Base-by-base conservation (phyloP, 495 filamentous ascomycete genomes). In the Penicillium samsonianum region DNA sequence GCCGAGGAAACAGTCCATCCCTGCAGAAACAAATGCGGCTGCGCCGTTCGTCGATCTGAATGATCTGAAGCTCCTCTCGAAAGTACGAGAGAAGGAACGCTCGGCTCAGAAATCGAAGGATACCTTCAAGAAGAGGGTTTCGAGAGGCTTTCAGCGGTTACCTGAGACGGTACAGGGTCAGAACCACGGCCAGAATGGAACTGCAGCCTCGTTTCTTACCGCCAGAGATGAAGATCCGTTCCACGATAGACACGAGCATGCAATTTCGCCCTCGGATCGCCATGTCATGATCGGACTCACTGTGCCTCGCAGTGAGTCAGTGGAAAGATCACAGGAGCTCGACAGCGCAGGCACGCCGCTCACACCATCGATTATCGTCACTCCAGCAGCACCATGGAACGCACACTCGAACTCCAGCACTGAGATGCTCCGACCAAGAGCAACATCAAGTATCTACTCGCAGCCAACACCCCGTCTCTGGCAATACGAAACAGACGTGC, bases 261-360 rank as follows among this genome's bases (percentile, higher is more conserved):
- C 87, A 38, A 72, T 96, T 3, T 93, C 90, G 5, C 91, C 91
- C 0, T 85, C 79, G 5, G 87, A 90, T 62, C 74, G 88, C 25
- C 82, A 88, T 14, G 91, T 96, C 41, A 78, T 90, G 61, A 95
- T 96, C 56, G 91, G 90, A 1, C 81, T 95, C 8, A 81, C 80
- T 4, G 81, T 94, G 30, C 87, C 89, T 11, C 79, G 79, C 7
- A 78, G 82, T 30, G 80, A 84, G 20, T 66, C 87, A 4, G 70
- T 78, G 2, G 73, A 77, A 23, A 54, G 58, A 25, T 31, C 56
- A 65, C 65, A 64, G 56, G 56, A 78, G 62, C 48, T 60, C n/a
- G 70, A 75, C 26, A 67, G 64, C 54, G 66, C 59, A 42, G 59
- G 61, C 14, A 73, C 71, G 49, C 77, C 75, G 5, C 66, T 71